phyloP scores from a whole-genome alignment of 345 rosid species.

The Moringa oleifera region DNA sequence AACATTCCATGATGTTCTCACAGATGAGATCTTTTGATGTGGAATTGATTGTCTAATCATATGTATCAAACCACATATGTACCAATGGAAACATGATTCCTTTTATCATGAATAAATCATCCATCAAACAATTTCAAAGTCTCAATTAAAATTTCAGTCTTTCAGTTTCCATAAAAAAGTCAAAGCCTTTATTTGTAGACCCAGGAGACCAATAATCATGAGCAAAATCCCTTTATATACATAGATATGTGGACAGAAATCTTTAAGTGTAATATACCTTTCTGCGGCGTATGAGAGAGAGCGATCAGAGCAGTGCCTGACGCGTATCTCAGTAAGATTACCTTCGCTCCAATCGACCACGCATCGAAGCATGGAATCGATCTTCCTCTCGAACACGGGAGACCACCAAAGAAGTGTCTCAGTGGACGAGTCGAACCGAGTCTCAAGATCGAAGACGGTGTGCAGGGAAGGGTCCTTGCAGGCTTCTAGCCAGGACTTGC shows the following conservation, averaged over 20 bases:
- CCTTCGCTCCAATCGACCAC: slow-evolving; percentile 58
- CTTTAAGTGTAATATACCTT: slow-evolving; percentile 28
- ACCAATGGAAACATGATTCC: too few relatives aligned
- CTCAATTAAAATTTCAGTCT: too few relatives aligned
- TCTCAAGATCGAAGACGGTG: slow-evolving; percentile 50
- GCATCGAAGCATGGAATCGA: slow-evolving; percentile 68
- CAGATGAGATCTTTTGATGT: too few relatives aligned
- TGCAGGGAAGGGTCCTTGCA: slow-evolving; percentile 61
- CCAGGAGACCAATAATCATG: too few relatives aligned
- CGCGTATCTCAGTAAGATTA: slow-evolving; percentile 42
- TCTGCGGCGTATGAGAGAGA: slow-evolving; percentile 53
- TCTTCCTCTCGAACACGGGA: slow-evolving; percentile 54
- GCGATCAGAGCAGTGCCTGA: slow-evolving; percentile 70
- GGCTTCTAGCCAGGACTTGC: slow-evolving; percentile 66
- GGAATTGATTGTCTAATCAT: too few relatives aligned
- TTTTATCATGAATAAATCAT: too few relatives aligned
- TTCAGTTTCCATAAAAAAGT: too few relatives aligned
- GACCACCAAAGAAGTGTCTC: slow-evolving; percentile 61
- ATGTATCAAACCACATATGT: too few relatives aligned
- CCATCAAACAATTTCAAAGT: too few relatives aligned
- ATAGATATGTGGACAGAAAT: not conserved
- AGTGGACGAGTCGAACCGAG: slow-evolving; percentile 34
- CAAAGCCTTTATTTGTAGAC: too few relatives aligned
- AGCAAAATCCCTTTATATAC: too few relatives aligned
- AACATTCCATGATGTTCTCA: too few relatives aligned